Percentiles rank a stretch among this genome's conserved stretches.
phyloP scores from a whole-genome alignment of 352 stramenopile species.

The Globisporangium mamillatum region DNA sequence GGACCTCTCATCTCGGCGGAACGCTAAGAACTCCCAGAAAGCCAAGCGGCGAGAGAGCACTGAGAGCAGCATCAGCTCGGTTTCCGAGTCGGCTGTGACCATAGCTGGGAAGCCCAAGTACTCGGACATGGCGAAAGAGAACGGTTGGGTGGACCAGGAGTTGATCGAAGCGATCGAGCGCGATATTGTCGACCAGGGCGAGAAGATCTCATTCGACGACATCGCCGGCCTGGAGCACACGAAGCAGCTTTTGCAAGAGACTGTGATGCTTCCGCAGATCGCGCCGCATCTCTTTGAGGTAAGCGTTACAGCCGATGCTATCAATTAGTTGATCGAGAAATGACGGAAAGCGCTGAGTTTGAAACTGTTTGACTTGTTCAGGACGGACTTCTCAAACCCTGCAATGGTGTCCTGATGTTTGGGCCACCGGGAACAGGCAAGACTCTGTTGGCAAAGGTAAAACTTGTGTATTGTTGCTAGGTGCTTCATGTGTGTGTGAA shows the following conservation, averaged over 20 bases:
- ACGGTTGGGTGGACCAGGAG: conserved; percentile 71
- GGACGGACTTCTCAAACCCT: conserved; percentile 73
- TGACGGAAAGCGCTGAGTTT: neutral
- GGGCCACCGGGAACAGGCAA: conserved; percentile 89
- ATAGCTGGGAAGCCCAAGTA: conserved; percentile 59
- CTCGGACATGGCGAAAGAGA: conserved; percentile 72
- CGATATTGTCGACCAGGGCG: conserved; percentile 77
- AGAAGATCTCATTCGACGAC: conserved; percentile 69
- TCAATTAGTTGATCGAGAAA: neutral
- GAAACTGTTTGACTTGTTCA: too few relatives aligned
- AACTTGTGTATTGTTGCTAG: neutral
- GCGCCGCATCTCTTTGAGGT: conserved; percentile 80
- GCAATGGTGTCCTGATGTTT: conserved; percentile 85
- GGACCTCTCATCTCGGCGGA: conserved; percentile 12
- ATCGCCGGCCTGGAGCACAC: conserved; percentile 78
- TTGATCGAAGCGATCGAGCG: conserved; percentile 85
- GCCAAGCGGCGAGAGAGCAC: conserved; percentile 20
- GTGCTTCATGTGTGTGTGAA: neutral
- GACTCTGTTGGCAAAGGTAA: conserved; percentile 78
- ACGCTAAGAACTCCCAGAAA: conserved; percentile 7
- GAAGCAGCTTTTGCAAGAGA: conserved; percentile 81
- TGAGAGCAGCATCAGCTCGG: conserved; percentile 12
- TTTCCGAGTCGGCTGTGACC: neutral
- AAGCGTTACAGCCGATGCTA: neutral
- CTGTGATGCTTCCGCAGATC: conserved; percentile 84